Evolutionary conservation across 495 filamentous ascomycete species (phyloP), one percentile per base, ranked within the genome.

Genomic region (Immersiella caudata): DNA sequence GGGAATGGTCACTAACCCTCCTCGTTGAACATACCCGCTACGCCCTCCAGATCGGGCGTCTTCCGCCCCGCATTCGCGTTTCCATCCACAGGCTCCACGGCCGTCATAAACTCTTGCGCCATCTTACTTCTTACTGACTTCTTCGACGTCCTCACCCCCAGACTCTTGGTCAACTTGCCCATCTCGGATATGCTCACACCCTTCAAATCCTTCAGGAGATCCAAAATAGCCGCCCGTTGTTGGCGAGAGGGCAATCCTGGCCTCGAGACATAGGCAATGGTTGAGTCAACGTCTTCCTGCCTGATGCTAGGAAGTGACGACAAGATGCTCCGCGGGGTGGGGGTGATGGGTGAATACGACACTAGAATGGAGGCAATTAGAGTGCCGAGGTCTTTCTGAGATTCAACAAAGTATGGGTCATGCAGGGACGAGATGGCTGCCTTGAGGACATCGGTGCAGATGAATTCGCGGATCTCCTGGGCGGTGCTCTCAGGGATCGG

Each of bases 381-480:
- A 36, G 88, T 84, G 16, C 93, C 95, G 11, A 98, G 85, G 40
- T 98, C 95, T 76, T 93, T 96, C 72, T 99, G 95, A 73, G 94
- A 87, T 65, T 99, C 95, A 50, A 97, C 94, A 71, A 98, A 98
- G 74, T 98, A 97, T 0, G 93, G 87, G 64, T 98, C 95, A 76
- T 98, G 90, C 33, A 99, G 85, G 16, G 91, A 94, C 22, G 92
- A 90, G 76, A 96, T 91, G 67, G 89, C 91, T 0, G 91, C 88
- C 79, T 89, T 90, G 24, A 96, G 83, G 4, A 94, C 92, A 67
- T 96, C 92, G 27, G 86, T 89, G 65, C 84, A 90, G 71, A 98
- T 93, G 71, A 95, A 99, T 73, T 97, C 93, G 68, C 93, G 90
- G 65, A 98, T 94, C 35, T 88, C 89, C 1, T 85, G 73, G 0